These are phyloP conservation scores for Aschersonia sp. DNA, from an alignment of 2,329 filamentous ascomycete genomes.

Conservation along the genomic window DNA sequence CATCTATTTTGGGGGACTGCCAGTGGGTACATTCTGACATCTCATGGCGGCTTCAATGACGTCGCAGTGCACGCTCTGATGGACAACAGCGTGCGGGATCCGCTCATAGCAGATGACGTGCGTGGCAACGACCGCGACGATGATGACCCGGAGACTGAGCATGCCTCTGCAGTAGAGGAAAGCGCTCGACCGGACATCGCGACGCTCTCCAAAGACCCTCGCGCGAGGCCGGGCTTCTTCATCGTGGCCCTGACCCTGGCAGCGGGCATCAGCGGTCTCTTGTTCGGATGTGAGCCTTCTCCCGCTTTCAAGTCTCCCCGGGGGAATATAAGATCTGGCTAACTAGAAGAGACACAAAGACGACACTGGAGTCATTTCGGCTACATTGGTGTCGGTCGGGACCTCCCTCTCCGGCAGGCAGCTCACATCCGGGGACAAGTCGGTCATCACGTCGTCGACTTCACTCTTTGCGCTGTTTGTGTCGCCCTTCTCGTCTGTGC, in stretches of 20 bases:
- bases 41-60: slow-evolving; percentile 1
- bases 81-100: slow-evolving; percentile 23
- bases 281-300: slow-evolving; percentile 49
- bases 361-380: slow-evolving; percentile 55
- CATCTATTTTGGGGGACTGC: too few species aligned
- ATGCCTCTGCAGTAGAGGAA: slow-evolving; percentile 8
- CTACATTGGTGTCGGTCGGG: slow-evolving; percentile 50
- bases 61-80: slow-evolving; percentile 1
- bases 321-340: slow-evolving; percentile 2
- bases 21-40: too few species aligned
- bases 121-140: slow-evolving; percentile 16
- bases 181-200: too few species aligned
- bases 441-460: slow-evolving; percentile 55
- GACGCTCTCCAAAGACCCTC: neutral
- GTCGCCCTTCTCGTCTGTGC: slow-evolving; percentile 48
- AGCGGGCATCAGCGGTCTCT: slow-evolving; percentile 50
- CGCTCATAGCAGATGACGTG: slow-evolving; percentile 18
- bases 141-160: slow-evolving; percentile 9
- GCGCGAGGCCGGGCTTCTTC: slow-evolving; percentile 28
- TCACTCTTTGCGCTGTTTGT: slow-evolving; percentile 49
- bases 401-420: slow-evolving; percentile 39
- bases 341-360: slow-evolving; percentile 23
- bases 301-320: neutral
- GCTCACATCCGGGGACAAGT: slow-evolving; percentile 51
- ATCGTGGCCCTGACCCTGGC: slow-evolving; percentile 48